phyloP scores from a whole-genome alignment of 768 basidiomycete species.

The Pholiota microspora region DNA sequence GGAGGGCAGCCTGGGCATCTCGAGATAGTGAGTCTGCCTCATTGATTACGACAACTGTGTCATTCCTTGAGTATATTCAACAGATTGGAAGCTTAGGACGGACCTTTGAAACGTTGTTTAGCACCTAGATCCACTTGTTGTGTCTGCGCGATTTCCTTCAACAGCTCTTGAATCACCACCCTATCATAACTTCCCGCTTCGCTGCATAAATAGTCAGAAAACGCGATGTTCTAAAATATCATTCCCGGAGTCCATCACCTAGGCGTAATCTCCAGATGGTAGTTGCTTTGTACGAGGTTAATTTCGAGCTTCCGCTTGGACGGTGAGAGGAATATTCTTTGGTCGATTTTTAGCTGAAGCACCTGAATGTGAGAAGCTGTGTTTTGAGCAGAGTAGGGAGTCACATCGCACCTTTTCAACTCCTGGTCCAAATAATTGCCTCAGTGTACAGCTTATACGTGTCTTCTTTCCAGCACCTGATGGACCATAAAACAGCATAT shows the following conservation, averaged over 20 bases:
- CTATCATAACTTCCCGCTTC: constrained; percentile 96
- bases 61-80: not conserved
- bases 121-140: constrained; percentile 97
- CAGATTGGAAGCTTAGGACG: constrained; percentile 7
- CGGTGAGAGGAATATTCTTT: constrained; percentile 92
- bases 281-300: constrained; percentile 97
- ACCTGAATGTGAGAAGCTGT: too few species aligned
- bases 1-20: constrained; percentile 95
- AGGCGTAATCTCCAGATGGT: constrained; percentile 96
- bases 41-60: constrained; percentile 92
- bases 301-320: constrained; percentile 94
- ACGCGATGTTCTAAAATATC: not conserved
- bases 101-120: constrained; percentile 96
- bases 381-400: too few species aligned
- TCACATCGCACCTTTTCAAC: constrained; percentile 89
- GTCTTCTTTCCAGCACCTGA: constrained; percentile 99
- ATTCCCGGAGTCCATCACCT: constrained; percentile 50
- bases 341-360: constrained; percentile 97
- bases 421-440: constrained; percentile 87
- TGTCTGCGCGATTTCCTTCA: constrained; percentile 98
- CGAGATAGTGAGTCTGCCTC: constrained; percentile 94
- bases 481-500: constrained; percentile 96
- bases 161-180: constrained; percentile 91
- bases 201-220: constrained; percentile 37
- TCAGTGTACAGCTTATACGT: constrained; percentile 83